phyloP scores from a whole-genome alignment of 345 rosid species.

The Arabis hirsuta region DNA sequence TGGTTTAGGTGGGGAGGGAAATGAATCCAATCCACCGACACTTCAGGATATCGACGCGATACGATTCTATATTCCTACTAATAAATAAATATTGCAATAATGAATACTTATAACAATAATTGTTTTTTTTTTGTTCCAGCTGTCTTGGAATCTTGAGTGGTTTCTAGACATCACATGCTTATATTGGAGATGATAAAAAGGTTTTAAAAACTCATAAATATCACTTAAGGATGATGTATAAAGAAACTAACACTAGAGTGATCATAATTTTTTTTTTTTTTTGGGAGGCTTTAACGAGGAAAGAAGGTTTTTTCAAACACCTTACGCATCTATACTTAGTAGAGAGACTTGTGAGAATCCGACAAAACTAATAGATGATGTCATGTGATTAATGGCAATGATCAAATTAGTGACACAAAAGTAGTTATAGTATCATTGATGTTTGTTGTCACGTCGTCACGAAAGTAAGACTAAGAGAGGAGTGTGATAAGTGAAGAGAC shows the following conservation, averaged over 20 bases:
- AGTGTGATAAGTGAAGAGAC: constrained; percentile 11
- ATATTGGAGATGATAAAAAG: not conserved
- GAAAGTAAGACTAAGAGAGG: not conserved
- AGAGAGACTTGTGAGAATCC: not conserved
- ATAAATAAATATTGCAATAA: not conserved
- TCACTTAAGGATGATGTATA: not conserved
- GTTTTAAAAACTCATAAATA: too few relatives aligned
- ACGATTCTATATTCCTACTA: not conserved
- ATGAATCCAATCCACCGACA: constrained; percentile 39
- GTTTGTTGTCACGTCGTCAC: not conserved
- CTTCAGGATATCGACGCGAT: constrained; percentile 13
- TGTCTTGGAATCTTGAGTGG: constrained; percentile 33
- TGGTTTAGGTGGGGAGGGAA: not conserved
- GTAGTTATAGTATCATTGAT: not conserved
- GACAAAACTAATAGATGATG: not conserved
- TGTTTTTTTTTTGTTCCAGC: constrained; percentile 24
- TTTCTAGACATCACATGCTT: constrained; percentile 18
- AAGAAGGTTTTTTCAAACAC: not conserved
- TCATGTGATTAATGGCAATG: not conserved
- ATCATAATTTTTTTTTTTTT: not conserved
- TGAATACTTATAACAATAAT: not conserved
- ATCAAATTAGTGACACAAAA: not conserved
- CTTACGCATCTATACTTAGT: not conserved
- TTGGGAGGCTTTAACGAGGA: too few relatives aligned
- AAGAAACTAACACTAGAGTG: not conserved